Conservation (phyloP, 352 stramenopile species). For the Globisporangium nodosum region DNA sequence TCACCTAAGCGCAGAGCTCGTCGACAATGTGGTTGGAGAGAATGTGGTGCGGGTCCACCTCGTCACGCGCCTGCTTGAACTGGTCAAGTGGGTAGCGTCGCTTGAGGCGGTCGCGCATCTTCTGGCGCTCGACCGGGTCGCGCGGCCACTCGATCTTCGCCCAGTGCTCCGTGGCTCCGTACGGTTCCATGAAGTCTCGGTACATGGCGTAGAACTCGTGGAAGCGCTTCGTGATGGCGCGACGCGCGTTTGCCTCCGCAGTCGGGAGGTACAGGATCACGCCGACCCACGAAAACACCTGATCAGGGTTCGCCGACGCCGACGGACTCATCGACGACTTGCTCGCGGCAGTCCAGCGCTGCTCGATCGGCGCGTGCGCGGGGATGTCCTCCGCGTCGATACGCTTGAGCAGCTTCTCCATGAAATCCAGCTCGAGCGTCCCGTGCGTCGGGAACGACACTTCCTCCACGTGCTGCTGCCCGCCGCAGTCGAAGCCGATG, state of each 20-base stretch:
- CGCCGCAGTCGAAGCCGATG: slow-evolving; percentile 98
- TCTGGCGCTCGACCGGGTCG: slow-evolving; percentile 37
- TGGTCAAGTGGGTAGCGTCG: slow-evolving; percentile 84
- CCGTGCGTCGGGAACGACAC: slow-evolving; percentile 90
- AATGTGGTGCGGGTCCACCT: slow-evolving; percentile 92
- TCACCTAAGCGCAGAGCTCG: slow-evolving; percentile 40
- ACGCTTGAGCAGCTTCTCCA: slow-evolving; percentile 88
- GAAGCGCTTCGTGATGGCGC: slow-evolving; percentile 90
- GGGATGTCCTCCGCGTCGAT: slow-evolving; percentile 93
- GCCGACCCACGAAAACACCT: slow-evolving; percentile 95
- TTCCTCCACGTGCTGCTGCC: slow-evolving; percentile 97
- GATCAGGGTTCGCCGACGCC: slow-evolving; percentile 49
- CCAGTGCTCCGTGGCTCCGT: slow-evolving; percentile 92
- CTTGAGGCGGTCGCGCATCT: slow-evolving; percentile 61
- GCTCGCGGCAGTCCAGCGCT: slow-evolving; percentile 94
- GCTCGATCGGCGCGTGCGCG: slow-evolving; percentile 96
- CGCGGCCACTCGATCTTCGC: slow-evolving; percentile 93
- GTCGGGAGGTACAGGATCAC: slow-evolving; percentile 96
- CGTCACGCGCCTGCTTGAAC: slow-evolving; percentile 87
- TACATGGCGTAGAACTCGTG: slow-evolving; percentile 90
- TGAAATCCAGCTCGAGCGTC: slow-evolving; percentile 90
- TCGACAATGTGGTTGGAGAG: slow-evolving; percentile 90
- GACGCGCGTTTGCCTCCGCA: slow-evolving; percentile 40
- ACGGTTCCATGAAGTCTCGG: slow-evolving; percentile 84
- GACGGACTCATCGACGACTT: slow-evolving; percentile 92